Base-by-base conservation (phyloP, 495 filamentous ascomycete genomes). In the Hyaloscypha variabilis region DNA sequence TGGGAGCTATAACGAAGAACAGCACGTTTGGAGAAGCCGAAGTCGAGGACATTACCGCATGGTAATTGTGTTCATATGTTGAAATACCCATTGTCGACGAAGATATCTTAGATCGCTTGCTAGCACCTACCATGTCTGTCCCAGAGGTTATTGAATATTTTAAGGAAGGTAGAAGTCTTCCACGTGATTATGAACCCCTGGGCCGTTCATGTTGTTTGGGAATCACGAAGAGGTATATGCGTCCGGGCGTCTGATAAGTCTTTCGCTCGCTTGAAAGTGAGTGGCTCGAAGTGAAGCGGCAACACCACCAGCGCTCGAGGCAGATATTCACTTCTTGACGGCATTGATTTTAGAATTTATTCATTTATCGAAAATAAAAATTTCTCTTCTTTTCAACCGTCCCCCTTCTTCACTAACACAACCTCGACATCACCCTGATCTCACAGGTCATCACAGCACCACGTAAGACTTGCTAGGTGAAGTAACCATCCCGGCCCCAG, bases 21-120 rank as follows among this genome's bases (percentile, higher is more conserved):
- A 96, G 92, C 77, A 93, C 88, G 2, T 96, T 97, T 78, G 94
- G 94, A 6, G 93, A 97, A 78, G 92, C 92, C 2, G 94, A 99
- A 78, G 94, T 97, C 50, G 94, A 93, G 65, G 95, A 99, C 76
- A 97, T 99, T 68, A 97, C 93, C 59, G 93, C 92, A 46, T 98
- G 94, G 94, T 98, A 89, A 64, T 46, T 46, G 19, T 19, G 39
- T 14, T 19, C 17, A 46, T 46, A 46, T 17, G 39, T 46, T 46
- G 10, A 19, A 55, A 26, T 59, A 24, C n/a, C 23, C 8, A 54
- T 10, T 29, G 3, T 29, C 51, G 51, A 29, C 11, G 51, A 25
- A 54, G 51, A 10, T 52, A 52, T 54, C 51, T 6, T 13, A 29
- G 26, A 54, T 54, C 51, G 13, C 4, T 4, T 46, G n/a, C n/a